Percentiles rank a stretch among this genome's conserved stretches.
Conservation (phyloP, 768 basidiomycete genomes). For the Mycena maculata region DNA sequence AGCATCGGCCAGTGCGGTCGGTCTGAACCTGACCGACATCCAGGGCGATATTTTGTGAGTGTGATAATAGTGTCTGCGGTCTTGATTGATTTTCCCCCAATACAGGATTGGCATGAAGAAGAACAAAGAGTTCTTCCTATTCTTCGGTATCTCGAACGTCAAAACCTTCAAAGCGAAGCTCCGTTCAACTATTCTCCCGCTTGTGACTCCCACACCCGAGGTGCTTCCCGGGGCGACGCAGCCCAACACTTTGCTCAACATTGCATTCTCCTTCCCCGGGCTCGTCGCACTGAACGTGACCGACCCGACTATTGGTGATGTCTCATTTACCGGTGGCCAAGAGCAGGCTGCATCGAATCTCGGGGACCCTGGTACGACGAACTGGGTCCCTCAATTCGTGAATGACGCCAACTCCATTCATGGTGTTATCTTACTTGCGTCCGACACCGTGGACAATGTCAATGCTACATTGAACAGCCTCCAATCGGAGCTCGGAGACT, state of each 20-base stretch:
- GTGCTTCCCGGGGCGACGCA: conserved; percentile 21
- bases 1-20: conserved; percentile 25
- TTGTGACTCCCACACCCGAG: conserved; percentile 33
- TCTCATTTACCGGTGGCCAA: conserved; percentile 29
- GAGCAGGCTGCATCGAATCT: conserved; percentile 14
- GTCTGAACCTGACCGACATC: conserved; percentile 33
- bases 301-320: conserved; percentile 31
- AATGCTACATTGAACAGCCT: conserved; percentile 20
- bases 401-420: conserved; percentile 33
- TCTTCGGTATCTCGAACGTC: conserved; percentile 36
- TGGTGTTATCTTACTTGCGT: conserved; percentile 37
- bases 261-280: conserved; percentile 39
- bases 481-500: conserved; percentile 14
- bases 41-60: conserved; percentile 39
- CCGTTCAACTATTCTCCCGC: conserved; percentile 19
- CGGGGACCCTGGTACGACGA: conserved; percentile 27
- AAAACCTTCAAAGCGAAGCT: conserved; percentile 34
- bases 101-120: conserved; percentile 39
- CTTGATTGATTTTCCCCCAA: no score
- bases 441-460: conserved; percentile 28
- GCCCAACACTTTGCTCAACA: conserved; percentile 36
- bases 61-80: no score
- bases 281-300: conserved; percentile 26
- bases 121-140: conserved; percentile 39
- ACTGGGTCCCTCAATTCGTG: conserved; percentile 31